Evolutionary conservation across 805 yeast species (phyloP), one percentile per base, ranked within the genome.

Genomic region (Zygosaccharomyces kombuchaensis): DNA sequence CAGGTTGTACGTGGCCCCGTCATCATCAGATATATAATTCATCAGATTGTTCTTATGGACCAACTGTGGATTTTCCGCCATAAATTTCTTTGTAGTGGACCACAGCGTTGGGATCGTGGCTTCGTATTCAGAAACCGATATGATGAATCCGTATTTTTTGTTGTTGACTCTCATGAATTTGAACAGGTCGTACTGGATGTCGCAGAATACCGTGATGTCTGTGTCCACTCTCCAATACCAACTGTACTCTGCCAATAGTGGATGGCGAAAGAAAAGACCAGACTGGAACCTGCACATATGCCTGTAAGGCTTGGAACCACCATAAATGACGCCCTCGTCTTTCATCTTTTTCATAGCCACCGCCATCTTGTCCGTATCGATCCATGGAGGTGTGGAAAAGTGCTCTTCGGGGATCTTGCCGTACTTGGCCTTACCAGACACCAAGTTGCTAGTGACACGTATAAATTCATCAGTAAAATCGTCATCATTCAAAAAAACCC

Each of bases 201-300:
- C 82, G 69, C 91, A 84, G 51, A 62, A 72, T 44, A 80, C 68
- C 39, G 72, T 67, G 41, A 81, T 78, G 40, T 80, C 82, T 9
- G 89, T 88, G 65, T 84, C 91, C 34, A 84, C 82, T 48, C 91
- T 71, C 91, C 90, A 84, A 60, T 80, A 83, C 60, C 80, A 86
- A 36, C 75, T 77, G 63, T 82, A 82, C n/a, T 74, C 70, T 42
- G 68, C 61, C 62, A 87, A 62, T 40, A 80, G 66, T 40, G 75
- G 75, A 58, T 83, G 84, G 43, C 76, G 68, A 64, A 74, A 82
- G 65, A 86, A 83, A 54, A 81, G 83, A 7, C 74, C 74, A 14
- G 74, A 69, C 50, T 70, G 71, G 45, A 53, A 71, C 54, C 75
- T 70, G 49, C 74, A 49, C 95, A 86, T 86, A 60, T 82, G 84